phyloP scores from a whole-genome alignment of 345 rosid species.

The Eucalyptus grandis region DNA sequence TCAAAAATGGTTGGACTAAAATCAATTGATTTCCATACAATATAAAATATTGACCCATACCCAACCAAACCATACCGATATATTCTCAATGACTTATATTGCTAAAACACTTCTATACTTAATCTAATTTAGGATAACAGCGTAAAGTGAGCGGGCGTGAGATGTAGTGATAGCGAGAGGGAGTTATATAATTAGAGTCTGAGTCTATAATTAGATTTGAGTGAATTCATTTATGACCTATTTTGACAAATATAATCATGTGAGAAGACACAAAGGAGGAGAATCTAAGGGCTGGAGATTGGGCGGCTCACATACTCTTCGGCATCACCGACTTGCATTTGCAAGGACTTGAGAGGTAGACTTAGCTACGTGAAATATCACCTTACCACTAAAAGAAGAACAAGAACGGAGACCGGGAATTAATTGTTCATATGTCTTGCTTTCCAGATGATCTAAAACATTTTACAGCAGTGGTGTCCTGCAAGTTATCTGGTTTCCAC shows the following conservation, averaged over 20 bases:
- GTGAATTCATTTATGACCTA: too few relatives aligned
- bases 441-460: not conserved
- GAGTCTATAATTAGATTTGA: too few relatives aligned
- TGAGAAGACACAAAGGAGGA: not conserved
- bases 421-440: not conserved
- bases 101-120: rapidly evolving
- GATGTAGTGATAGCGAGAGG: too few relatives aligned
- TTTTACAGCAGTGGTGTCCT: too few relatives aligned
- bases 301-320: not conserved
- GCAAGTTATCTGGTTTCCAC: not conserved
- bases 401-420: not conserved
- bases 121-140: not conserved
- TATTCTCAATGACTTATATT: rapidly evolving
- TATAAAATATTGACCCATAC: too few relatives aligned
- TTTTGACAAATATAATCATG: not conserved
- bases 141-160: rapidly evolving
- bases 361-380: not conserved
- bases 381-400: not conserved
- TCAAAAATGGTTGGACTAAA: too few relatives aligned
- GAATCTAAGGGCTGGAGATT: not conserved
- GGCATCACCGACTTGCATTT: not conserved
- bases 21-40: not conserved
- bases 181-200: rapidly evolving
- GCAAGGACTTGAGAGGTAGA: not conserved
- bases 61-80: rapidly evolving